Evolutionary conservation across 306 rosid species (phyloP), one percentile per base, ranked within the genome.

Genomic region (Lathyrus sativus): DNA sequence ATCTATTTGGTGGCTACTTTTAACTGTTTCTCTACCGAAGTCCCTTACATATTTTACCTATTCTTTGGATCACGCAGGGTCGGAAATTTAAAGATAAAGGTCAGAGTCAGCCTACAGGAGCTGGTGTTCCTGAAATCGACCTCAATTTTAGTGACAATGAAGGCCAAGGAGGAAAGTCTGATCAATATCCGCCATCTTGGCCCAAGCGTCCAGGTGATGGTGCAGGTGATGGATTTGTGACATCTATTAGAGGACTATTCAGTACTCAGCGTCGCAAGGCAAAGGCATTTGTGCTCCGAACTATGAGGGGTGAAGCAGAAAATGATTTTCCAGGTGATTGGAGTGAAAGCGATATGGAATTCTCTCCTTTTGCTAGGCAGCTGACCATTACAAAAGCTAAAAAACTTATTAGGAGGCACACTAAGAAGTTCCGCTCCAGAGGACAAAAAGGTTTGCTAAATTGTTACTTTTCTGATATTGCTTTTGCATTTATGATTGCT

Each of bases 191-290:
- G 3, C 69, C 88, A 41, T 82, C 92, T 54, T 90, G 91, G 91
- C 85, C 83, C 58, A 95, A 87, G 88, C 97, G 99, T 63, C 91
- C 91, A 29, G 69, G 74, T 74, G 97, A 95, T 74, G 99, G 99
- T 74, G 99, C 99, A 31, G 99, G 99, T 76, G 99, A 95, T 72
- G 97, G 99, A 75, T 95, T 95, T 85, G 99, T 95, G 62, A 95
- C 97, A 73, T 88, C 96, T 70, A 80, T 95, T 42, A 84, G 91
- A 68, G 99, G 99, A 72, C 86, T 95, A 42, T 95, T 95, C 77
- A 90, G 86, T 69, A 88, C 88, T 44, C 99, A 95, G 65, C 96
- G 96, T 24, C 88, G 92, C 42, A 95, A 88, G 80, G 99, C 97
- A 74, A 88, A 91, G 78, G 96, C 95, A 56, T 95, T 95, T 66